A percentile compares a stretch with the other conserved stretches of the same genome.
These are phyloP conservation scores for Dactylonectria macrodidyma DNA, from an alignment of 2,329 filamentous ascomycete species.

Conservation along the genomic window DNA sequence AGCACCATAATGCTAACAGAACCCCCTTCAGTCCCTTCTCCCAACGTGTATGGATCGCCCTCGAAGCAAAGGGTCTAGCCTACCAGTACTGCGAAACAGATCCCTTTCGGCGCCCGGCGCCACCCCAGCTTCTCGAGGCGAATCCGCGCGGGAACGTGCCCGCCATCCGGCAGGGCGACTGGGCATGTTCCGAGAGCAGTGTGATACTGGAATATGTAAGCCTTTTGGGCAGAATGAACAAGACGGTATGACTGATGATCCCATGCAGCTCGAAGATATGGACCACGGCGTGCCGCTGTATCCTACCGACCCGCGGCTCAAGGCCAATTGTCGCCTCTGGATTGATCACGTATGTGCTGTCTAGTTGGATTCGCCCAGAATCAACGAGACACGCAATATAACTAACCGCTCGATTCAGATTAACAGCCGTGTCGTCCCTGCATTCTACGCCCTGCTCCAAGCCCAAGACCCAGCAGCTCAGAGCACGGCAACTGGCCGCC, in stretches of 20 bases:
- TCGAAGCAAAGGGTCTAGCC: slow-evolving; percentile 82
- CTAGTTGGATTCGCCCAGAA: neutral
- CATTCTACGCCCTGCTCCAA: slow-evolving; percentile 82
- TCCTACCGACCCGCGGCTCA: slow-evolving; percentile 74
- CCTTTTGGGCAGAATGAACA: slow-evolving; percentile 6
- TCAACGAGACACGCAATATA: neutral
- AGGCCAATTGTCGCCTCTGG: slow-evolving; percentile 85
- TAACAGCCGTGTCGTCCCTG: slow-evolving; percentile 81
- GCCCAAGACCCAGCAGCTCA: slow-evolving; percentile 74
- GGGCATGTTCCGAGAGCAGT: slow-evolving; percentile 86
- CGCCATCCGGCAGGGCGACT: slow-evolving; percentile 82
- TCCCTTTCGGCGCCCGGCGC: slow-evolving; percentile 78
- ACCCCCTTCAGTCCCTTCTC: slow-evolving; percentile 77
- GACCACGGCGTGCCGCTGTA: slow-evolving; percentile 72
- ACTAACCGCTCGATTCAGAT: slow-evolving; percentile 62
- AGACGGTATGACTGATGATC: neutral
- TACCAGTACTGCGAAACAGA: slow-evolving; percentile 93
- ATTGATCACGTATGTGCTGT: slow-evolving; percentile 76
- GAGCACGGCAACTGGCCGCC: slow-evolving; percentile 69
- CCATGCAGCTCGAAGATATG: slow-evolving; percentile 79
- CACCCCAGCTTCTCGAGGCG: slow-evolving; percentile 75
- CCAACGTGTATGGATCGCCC: slow-evolving; percentile 89
- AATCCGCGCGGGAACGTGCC: slow-evolving; percentile 85
- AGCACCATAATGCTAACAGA: slow-evolving; percentile 25
- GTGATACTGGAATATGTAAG: slow-evolving; percentile 88